Conservation (phyloP, 805 yeast genomes). For the Wickerhamia fluorescens region DNA sequence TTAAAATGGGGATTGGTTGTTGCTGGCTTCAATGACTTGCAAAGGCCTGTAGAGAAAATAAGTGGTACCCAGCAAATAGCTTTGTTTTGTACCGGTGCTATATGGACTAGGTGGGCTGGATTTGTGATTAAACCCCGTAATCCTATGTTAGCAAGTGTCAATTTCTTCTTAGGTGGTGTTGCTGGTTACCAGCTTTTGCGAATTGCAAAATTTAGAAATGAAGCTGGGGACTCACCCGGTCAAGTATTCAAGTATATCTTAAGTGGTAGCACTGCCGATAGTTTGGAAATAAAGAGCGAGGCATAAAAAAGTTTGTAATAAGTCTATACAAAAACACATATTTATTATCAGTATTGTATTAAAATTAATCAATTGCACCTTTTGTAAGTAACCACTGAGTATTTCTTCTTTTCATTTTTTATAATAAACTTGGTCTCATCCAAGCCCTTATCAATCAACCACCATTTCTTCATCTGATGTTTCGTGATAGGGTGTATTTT, state of each 20-base stretch:
- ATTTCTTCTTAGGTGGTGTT: constrained; percentile 85
- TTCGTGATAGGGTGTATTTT: too few species aligned
- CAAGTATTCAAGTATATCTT: constrained; percentile 54
- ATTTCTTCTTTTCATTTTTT: too few species aligned
- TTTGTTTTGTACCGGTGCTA: constrained; percentile 81
- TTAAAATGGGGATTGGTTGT: constrained; percentile 79
- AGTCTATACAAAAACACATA: too few species aligned
- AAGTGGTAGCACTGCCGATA: constrained; percentile 31
- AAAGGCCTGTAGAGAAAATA: constrained; percentile 86
- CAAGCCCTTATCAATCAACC: constrained; percentile 4
- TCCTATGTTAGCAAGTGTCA: constrained; percentile 81
- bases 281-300: too few species aligned
- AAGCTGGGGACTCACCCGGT: constrained; percentile 54
- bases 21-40: constrained; percentile 83
- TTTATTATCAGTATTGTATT: too few species aligned
- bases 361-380: too few species aligned
- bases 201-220: constrained; percentile 58
- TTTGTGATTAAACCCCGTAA: constrained; percentile 88
- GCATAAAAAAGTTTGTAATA: too few species aligned
- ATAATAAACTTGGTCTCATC: neutral
- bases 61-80: constrained; percentile 89
- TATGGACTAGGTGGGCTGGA: constrained; percentile 97
- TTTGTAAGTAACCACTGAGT: too few species aligned
- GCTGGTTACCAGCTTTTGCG: constrained; percentile 81
- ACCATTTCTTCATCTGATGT: constrained; percentile 7